Evolutionary conservation across 768 basidiomycete species (phyloP), one percentile per base, ranked within the genome.

Genomic region (Tephrocybe sp.): DNA sequence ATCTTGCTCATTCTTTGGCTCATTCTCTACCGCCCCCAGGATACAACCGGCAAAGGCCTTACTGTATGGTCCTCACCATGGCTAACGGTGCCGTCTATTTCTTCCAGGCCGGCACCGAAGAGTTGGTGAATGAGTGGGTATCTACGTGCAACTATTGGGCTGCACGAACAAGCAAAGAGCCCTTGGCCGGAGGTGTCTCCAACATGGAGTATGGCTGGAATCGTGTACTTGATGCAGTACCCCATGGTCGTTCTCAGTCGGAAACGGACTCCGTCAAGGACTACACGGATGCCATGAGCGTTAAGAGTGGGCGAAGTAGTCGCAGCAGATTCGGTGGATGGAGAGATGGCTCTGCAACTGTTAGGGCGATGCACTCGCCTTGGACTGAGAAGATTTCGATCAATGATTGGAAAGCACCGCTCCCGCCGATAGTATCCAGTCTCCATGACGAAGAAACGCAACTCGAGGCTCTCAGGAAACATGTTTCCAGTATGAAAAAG

Each of bases 161-260:
- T 0, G 97, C 96, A 2, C 79, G 97, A 39, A 90, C 85, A 50
- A 93, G 91, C 68, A 94, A 96, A 61, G 95, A 98, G 64, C 97
- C 97, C 1, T 79, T 99, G 2, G 80, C 90, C 1, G 97, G 97
- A 4, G 97, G 97, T 20, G 95, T 99, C 7, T 94, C 93, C 43
- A 99, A 98, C 71, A 96, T 98, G 90, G 97, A 99, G 68, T 97
- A 98, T 64, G 97, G 97, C 8, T 99, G 97, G 97, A 95, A 84
- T 66, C 80, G 91, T 17, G 78, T 93, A 7, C 59, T 74, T 21
- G 87, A 87, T 53, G 63, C 76, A 3, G 59, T 74, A 34, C 66
- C 73, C 17, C 80, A 81, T 50, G 71, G 68, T 1, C 78, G 79
- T 5, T 78, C 84, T 10, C 65, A 72, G 20, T 84, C 87, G 18